Base-by-base conservation (phyloP, 2,329 filamentous ascomycete species). In the Dactylellina cionopaga region DNA sequence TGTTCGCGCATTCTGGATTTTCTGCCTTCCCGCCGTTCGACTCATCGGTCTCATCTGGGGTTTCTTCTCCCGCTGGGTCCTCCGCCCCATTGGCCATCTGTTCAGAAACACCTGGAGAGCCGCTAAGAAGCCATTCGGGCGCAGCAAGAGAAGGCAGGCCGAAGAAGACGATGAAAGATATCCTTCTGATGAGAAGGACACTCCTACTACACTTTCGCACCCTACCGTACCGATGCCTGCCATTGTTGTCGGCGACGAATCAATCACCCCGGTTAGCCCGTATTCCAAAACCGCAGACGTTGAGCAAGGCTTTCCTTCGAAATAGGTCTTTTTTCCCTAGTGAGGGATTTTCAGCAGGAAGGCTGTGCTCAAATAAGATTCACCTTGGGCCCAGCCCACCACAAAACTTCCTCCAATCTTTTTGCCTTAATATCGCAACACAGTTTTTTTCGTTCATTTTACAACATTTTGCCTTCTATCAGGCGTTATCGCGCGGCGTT, bases 1-100 rank as follows among this genome's bases (percentile, higher is more conserved):
- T 13, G 78, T 90, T 44, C 80, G 84, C 51, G 82, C 82, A 43
- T 79, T 86, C 29, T 72, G 68, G 68, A 31, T 60, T 19, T 65
- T 65, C 80, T 90, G 39, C 83, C 85, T 1, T 79, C 84, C 39
- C 83, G 85, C 60, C 77, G 89, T 59, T 86, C 84, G 81, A 81
- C 82, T 74, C 22, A 58, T 66, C 29, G 47, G 69, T 15, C 62
- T 55, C 37, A 54, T 74, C 55, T 66, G 63, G 69, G 51, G 10
- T 15, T 51, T 65, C 59, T 72, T 72, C 46, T 33, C 68, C 10
- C 52, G 69, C 62, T 74, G 69, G 69, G 62, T 69, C 17, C 62
- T 69, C 35, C 29, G 47, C 19, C 63, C 63, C 27, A 69, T 66
- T 35, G 56, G 63, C 33, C 52, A 60, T 37, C 39, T 66, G 24